These are phyloP conservation scores for Iris pallida DNA, from an alignment of 116 monocot genomes.

Conservation along the genomic window DNA sequence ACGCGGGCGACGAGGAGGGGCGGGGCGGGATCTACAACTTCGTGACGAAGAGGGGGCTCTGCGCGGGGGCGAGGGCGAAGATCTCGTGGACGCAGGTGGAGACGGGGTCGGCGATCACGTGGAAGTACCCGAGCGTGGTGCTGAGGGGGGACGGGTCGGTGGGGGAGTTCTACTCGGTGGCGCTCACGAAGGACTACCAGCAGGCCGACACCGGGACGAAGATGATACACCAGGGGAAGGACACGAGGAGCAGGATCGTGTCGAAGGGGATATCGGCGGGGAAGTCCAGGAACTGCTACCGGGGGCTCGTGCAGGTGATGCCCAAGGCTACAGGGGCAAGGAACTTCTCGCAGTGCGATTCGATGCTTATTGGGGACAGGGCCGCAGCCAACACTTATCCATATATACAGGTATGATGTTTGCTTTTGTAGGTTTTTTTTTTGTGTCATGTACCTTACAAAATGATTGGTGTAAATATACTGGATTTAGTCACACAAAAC, in stretches of 20 bases:
- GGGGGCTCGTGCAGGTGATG: conserved; percentile 82
- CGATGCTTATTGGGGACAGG: conserved; percentile 98
- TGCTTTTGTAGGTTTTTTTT: not conserved
- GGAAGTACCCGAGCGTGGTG: conserved; percentile 96
- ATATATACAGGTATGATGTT: conserved; percentile 70
- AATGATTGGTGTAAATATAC: too few species aligned
- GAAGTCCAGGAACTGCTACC: conserved; percentile 93
- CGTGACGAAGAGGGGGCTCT: conserved; percentile 90
- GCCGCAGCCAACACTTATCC: conserved; percentile 97
- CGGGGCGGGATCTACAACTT: conserved; percentile 79
- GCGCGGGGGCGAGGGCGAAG: conserved; percentile 68
- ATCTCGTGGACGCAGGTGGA: conserved; percentile 99
- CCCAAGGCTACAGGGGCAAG: conserved; percentile 65
- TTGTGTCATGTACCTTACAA: not conserved
- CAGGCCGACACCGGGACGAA: conserved; percentile 97
- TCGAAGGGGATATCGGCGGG: conserved; percentile 97
- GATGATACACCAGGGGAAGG: conserved; percentile 93
- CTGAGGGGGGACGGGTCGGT: conserved; percentile 65
- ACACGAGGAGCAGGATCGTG: conserved; percentile 81
- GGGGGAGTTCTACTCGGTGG: conserved; percentile 98
- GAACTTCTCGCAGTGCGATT: conserved; percentile 96
- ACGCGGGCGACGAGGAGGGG: conserved; percentile 74
- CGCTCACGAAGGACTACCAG: conserved; percentile 86
- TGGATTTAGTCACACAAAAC: too few species aligned
- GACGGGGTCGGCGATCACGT: conserved; percentile 93